Conservation (phyloP, 805 yeast species). For the Barnettozyma vustinii region DNA sequence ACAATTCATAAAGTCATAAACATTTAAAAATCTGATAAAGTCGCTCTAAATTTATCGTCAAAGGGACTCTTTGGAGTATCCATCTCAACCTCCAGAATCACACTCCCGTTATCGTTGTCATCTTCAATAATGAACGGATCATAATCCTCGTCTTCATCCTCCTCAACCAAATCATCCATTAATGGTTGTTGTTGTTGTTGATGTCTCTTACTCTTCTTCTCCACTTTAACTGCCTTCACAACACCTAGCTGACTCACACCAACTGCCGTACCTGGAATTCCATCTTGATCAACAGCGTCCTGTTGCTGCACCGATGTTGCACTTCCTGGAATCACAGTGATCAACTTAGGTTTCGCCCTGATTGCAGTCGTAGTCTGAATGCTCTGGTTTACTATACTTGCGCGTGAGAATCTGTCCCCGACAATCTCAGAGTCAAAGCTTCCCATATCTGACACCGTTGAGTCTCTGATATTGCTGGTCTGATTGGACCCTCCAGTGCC, state of each 20-base stretch:
- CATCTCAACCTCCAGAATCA: slow-evolving; percentile 24
- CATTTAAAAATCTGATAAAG: not conserved
- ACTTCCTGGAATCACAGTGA: slow-evolving; percentile 36
- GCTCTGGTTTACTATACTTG: slow-evolving; percentile 39
- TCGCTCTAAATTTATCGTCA: not conserved
- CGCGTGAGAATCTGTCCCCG: slow-evolving; percentile 34
- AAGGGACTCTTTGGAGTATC: slow-evolving; percentile 19
- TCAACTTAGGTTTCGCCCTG: slow-evolving; percentile 66
- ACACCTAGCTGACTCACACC: slow-evolving; percentile 23
- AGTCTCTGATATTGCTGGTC: slow-evolving; percentile 27
- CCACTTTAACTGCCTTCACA: slow-evolving; percentile 21
- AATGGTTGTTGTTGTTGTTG: not conserved
- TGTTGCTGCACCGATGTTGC: not conserved
- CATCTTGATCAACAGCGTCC: slow-evolving; percentile 16
- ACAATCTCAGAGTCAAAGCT: slow-evolving; percentile 17
- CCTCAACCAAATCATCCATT: slow-evolving; percentile 14
- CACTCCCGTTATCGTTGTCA: slow-evolving; percentile 17
- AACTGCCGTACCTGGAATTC: slow-evolving; percentile 20
- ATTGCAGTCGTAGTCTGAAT: slow-evolving; percentile 57
- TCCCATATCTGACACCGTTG: slow-evolving; percentile 19
- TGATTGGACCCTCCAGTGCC: slow-evolving; percentile 25
- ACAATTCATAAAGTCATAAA: too few species aligned
- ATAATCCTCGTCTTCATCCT: slow-evolving; percentile 17
- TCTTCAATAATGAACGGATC: slow-evolving; percentile 26
- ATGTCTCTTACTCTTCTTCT: slow-evolving; percentile 8